Base-by-base conservation (phyloP, 1,139 yeast genomes). In the Scheffersomyces stambukii region DNA sequence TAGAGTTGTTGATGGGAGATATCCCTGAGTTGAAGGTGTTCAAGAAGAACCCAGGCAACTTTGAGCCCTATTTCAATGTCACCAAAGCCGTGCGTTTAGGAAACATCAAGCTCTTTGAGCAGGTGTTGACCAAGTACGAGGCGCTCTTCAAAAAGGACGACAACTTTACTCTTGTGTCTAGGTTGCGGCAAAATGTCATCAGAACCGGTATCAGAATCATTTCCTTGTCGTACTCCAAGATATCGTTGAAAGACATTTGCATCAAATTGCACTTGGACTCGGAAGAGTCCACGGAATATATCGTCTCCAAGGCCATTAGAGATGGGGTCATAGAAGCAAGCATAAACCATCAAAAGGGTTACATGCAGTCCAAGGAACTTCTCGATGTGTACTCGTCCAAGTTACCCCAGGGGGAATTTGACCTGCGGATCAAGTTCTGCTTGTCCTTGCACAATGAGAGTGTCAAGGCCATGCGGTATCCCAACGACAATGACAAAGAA, bases 241-340 rank as follows among this genome's bases (percentile, higher is more conserved):
- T 93, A 37, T 84, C 96, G 3, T 71, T 93, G 48, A 84, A 83
- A 59, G 98, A 93, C 52, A 73, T 75, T 32, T 93, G 98, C 59
- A 75, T 91, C 49, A 85, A 91, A 52, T 74, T 93, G 49, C 91
- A 84, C 44, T 73, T 93, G 43, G 98, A 91, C 48, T 80, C 91
- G 22, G 99, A 93, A 61, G 91, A 91, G 52, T 81, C 89, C 45
- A 95, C 96, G 1, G 99, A 93, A 61, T 93, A 91, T 54, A 89
- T 91, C 53, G 96, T 91, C 19, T 85, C 96, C 21, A 91, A 93
- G 62, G 94, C 97, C 19, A 91, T 93, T 37, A 79, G 96, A 50
- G 99, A 93, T 55, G 96, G 96, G 32, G 98, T 93, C 30, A 86
- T 93, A 54, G 98, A 91, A 50, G 98, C 98, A 4, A 77, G 79